phyloP scores from a whole-genome alignment of 495 filamentous ascomycete species.

The Neurospora cerealis region DNA sequence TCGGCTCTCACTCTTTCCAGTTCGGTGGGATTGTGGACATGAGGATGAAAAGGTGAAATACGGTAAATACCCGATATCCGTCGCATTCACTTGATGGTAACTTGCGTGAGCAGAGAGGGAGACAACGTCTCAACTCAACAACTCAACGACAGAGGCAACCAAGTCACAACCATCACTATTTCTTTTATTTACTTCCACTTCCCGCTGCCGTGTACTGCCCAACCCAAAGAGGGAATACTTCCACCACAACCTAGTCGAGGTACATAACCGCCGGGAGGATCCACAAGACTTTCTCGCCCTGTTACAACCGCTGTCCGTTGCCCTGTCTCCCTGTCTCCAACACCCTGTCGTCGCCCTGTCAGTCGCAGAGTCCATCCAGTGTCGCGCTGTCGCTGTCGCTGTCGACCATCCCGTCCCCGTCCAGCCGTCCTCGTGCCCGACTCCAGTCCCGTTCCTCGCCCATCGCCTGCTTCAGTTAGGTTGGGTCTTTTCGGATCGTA shows the following conservation, averaged over 20 bases:
- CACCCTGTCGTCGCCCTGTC: neutral
- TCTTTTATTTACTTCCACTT: neutral
- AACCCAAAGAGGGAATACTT: neutral
- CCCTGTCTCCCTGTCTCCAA: neutral
- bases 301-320: neutral
- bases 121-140: neutral
- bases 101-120: neutral
- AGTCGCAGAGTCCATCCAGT: neutral
- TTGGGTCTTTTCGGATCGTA: neutral
- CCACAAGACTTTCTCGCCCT: neutral
- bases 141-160: neutral
- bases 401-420: neutral
- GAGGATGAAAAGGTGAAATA: neutral
- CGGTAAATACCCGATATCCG: neutral
- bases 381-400: neutral
- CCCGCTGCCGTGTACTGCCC: neutral
- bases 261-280: neutral
- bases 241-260: neutral
- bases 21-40: neutral
- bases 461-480: neutral
- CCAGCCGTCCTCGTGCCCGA: neutral
- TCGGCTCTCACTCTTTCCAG: constrained; percentile 2
- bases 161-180: neutral
- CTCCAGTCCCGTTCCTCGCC: neutral
- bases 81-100: neutral